phyloP scores from a whole-genome alignment of 1,284 basidiomycete species.

The Malassezia cuniculi region DNA sequence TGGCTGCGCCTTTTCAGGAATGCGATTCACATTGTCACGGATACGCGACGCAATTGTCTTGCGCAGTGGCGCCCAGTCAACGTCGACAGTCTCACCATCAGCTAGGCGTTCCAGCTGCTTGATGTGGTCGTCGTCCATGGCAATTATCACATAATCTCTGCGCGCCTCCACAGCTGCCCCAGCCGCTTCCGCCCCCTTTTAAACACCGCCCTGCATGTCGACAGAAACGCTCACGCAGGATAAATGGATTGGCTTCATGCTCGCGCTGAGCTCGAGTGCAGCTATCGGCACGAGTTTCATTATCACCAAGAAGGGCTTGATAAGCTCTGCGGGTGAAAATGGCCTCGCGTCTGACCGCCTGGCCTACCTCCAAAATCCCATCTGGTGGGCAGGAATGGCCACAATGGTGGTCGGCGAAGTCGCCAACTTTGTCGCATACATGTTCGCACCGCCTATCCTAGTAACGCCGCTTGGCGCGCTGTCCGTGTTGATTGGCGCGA shows the following conservation, averaged over 20 bases:
- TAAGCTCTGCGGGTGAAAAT: conserved; percentile 37
- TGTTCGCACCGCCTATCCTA: conserved; percentile 90
- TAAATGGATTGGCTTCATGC: conserved; percentile 42
- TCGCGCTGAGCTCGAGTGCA: conserved; percentile 39
- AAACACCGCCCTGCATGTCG: too few relatives aligned
- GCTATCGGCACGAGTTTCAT: conserved; percentile 45
- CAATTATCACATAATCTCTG: too few relatives aligned
- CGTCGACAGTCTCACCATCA: too few relatives aligned
- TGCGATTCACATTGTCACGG: background rate
- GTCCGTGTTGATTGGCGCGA: conserved; percentile 71
- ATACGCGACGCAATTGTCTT: conserved; percentile 2
- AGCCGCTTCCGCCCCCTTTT: too few relatives aligned
- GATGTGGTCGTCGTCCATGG: too few relatives aligned
- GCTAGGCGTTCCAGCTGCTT: too few relatives aligned
- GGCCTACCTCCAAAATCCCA: conserved; percentile 72
- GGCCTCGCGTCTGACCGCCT: conserved; percentile 42
- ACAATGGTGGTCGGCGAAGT: conserved; percentile 57
- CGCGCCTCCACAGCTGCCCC: too few relatives aligned
- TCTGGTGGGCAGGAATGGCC: conserved; percentile 96
- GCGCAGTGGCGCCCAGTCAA: conserved; percentile 2
- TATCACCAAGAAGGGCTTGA: conserved; percentile 44
- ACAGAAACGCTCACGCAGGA: conserved; percentile 38
- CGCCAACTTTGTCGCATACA: conserved; percentile 96
- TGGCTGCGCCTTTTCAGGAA: background rate
- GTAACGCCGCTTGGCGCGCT: conserved; percentile 91